phyloP scores from a whole-genome alignment of 108 stramenopile genomes.

The Craspedostauros australis region DNA sequence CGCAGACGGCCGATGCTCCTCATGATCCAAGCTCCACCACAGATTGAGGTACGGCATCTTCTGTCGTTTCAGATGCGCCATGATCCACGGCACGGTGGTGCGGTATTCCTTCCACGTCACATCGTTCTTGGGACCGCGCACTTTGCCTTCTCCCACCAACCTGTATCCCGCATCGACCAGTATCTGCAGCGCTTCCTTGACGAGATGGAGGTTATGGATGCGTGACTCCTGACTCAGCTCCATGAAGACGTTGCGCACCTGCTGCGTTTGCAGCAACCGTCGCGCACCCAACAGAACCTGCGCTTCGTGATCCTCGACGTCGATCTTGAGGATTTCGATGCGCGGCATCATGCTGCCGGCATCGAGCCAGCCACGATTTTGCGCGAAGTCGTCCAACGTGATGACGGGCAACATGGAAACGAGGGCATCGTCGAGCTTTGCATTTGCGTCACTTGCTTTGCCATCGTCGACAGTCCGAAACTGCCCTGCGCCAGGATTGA shows the following conservation, averaged over 20 bases:
- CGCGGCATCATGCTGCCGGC: not conserved
- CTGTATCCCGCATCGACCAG: not conserved
- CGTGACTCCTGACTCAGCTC: slow-evolving; percentile 19
- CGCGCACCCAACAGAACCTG: slow-evolving; percentile 26
- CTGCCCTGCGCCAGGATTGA: slow-evolving; percentile 20
- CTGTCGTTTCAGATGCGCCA: too few relatives aligned
- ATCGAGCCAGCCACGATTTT: slow-evolving; percentile 28
- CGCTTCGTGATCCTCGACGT: slow-evolving; percentile 33
- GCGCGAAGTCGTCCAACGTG: slow-evolving; percentile 32
- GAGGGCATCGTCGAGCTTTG: too few relatives aligned
- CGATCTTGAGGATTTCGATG: slow-evolving; percentile 38
- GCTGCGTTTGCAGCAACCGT: slow-evolving; percentile 10
- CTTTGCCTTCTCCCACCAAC: not conserved
- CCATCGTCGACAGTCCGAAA: slow-evolving; percentile 6
- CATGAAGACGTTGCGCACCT: slow-evolving; percentile 27
- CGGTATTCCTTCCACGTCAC: not conserved
- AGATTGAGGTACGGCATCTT: too few relatives aligned
- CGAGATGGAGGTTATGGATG: not conserved
- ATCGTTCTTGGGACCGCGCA: not conserved
- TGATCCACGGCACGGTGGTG: too few relatives aligned
- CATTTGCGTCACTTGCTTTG: not conserved
- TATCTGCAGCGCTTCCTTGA: not conserved
- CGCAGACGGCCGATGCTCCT: too few relatives aligned
- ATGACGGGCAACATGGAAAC: slow-evolving; percentile 8
- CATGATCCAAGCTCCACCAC: too few relatives aligned